Evolutionary conservation across 2,329 filamentous ascomycete genomes (phyloP).

Genomic region (Diplocarpon rosae): DNA sequence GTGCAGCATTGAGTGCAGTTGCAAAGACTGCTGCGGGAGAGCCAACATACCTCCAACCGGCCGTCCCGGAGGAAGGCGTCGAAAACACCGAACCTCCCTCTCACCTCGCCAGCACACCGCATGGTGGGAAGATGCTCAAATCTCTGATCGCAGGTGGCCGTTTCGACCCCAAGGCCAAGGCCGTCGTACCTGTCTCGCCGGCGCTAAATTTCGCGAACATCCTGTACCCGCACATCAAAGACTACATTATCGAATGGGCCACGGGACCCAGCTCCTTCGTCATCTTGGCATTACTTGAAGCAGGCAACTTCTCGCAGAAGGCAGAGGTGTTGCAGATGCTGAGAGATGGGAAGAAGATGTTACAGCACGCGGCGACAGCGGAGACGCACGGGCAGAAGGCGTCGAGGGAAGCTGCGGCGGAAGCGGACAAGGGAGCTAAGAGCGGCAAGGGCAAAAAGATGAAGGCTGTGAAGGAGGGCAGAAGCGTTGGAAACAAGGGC

Average conservation of each 20-base stretch:
- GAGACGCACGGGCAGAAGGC: conserved; percentile 44
- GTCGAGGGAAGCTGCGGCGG: conserved; percentile 31
- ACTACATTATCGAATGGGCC: conserved; percentile 70
- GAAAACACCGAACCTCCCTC: conserved; percentile 10
- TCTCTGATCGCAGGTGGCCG: conserved; percentile 80
- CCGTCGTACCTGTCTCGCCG: conserved; percentile 60
- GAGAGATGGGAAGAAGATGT: conserved; percentile 59
- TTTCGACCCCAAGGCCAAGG: conserved; percentile 66
- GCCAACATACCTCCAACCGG: conserved; percentile 29
- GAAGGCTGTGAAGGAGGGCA: conserved; percentile 28
- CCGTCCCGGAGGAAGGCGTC: conserved; percentile 30
- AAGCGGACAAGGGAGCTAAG: conserved; percentile 33
- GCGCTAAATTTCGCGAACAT: conserved; percentile 69
- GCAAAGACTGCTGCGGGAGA: conserved; percentile 51
- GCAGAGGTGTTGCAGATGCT: conserved; percentile 58
- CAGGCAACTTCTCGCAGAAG: conserved; percentile 55
- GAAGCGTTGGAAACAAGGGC: conserved; percentile 49
- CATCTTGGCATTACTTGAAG: conserved; percentile 69
- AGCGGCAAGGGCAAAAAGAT: conserved; percentile 34
- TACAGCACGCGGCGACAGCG: conserved; percentile 56
- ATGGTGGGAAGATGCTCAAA: conserved; percentile 78
- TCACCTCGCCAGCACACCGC: conserved; percentile 51
- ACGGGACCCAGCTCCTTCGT: conserved; percentile 80
- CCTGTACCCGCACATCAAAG: conserved; percentile 73
- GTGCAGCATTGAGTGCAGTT: conserved; percentile 58